Conservation (phyloP, 1,284 basidiomycete genomes). For the Papiliotrema nemorosa region DNA sequence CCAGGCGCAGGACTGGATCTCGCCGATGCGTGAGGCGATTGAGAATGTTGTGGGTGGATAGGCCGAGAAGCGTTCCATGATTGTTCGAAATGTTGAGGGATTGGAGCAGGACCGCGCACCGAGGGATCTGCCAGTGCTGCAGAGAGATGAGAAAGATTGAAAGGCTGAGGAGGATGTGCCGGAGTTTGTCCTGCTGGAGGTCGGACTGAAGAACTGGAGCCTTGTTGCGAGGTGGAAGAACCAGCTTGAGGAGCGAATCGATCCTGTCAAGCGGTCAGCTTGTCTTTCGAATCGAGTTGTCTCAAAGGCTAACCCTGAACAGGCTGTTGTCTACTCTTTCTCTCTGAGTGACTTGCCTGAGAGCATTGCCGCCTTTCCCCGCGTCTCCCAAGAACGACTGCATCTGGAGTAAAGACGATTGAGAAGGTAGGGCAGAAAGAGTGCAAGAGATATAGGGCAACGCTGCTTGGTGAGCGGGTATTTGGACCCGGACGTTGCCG, state of each 20-base stretch:
- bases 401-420: no score
- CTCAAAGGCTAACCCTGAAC: conserved; percentile 33
- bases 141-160: conserved; percentile 45
- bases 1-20: not conserved
- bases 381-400: conserved; percentile 75
- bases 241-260: conserved; percentile 2
- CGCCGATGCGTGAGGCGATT: not conserved
- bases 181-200: conserved; percentile 4
- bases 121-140: conserved; percentile 25
- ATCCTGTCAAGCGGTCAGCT: not conserved
- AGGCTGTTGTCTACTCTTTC: conserved; percentile 84
- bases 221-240: conserved; percentile 6
- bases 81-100: conserved; percentile 11
- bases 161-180: conserved; percentile 33
- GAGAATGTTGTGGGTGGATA: not conserved
- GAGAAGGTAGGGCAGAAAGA: no score
- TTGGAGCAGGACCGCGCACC: not conserved
- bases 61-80: conserved; percentile 2
- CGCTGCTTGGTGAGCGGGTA: no score
- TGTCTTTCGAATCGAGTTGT: not conserved
- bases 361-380: conserved; percentile 79
- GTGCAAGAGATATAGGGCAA: no score
- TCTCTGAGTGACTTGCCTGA: conserved; percentile 87
- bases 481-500: no score
- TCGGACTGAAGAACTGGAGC: not conserved